Evolutionary conservation across 2,329 filamentous ascomycete genomes (phyloP).

Genomic region (Cucurbitaria berberidis): DNA sequence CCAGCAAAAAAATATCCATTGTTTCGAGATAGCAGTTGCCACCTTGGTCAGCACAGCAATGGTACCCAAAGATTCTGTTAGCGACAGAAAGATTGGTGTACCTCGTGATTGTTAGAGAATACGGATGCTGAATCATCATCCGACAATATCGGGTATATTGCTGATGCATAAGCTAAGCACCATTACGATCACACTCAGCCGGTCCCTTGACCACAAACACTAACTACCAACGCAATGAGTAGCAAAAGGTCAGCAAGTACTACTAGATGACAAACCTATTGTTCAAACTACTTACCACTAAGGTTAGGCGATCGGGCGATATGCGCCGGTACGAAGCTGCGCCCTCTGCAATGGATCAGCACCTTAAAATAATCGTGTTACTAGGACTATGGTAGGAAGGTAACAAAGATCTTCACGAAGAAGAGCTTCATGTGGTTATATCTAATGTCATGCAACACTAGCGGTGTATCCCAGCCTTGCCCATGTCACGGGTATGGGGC

Average conservation of each 20-base stretch:
- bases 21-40: neutral
- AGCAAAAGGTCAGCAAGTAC: neutral
- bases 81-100: neutral
- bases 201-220: neutral
- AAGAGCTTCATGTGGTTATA: conserved; percentile 1
- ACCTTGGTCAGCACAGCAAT: too few relatives aligned
- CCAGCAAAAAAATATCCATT: neutral
- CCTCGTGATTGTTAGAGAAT: neutral
- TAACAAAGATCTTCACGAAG: neutral
- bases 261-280: neutral
- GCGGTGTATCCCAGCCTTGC: neutral
- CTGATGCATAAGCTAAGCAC: neutral
- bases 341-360: neutral
- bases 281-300: neutral
- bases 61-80: too few relatives aligned
- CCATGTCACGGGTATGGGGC: neutral
- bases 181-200: neutral
- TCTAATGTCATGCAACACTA: conserved; percentile 10
- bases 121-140: neutral
- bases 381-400: neutral
- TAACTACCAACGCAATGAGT: neutral
- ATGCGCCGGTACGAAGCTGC: neutral
- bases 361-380: neutral
- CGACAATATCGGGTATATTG: neutral
- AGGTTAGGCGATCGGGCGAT: neutral